Evolutionary conservation across 768 basidiomycete genomes (phyloP).

Genomic region (Lactarius deliciosus): DNA sequence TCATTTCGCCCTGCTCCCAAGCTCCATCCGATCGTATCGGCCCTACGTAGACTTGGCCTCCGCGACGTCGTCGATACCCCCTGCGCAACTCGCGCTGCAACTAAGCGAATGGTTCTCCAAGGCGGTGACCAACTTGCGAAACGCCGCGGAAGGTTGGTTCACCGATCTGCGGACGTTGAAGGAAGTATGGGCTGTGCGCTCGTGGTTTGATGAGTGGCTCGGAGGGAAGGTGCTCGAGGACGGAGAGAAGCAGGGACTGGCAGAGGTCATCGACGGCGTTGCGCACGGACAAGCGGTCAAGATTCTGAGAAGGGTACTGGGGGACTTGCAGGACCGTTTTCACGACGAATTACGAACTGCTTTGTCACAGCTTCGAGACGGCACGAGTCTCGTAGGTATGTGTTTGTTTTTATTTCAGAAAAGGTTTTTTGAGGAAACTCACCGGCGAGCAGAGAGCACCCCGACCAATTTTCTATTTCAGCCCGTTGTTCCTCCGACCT

Average conservation of each 20-base stretch:
- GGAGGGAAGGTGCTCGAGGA: slow-evolving; percentile 42
- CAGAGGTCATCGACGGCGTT: slow-evolving; percentile 50
- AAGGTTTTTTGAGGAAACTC: slow-evolving; percentile 13
- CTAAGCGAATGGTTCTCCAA: slow-evolving; percentile 65
- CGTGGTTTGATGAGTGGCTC: slow-evolving; percentile 50
- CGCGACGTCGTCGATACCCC: slow-evolving; percentile 51
- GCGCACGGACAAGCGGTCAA: slow-evolving; percentile 52
- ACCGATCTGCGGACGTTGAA: slow-evolving; percentile 54
- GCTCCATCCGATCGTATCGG: slow-evolving; percentile 69
- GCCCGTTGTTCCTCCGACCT: slow-evolving; percentile 47
- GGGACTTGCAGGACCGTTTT: slow-evolving; percentile 47
- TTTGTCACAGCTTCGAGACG: slow-evolving; percentile 38
- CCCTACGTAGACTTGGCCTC: slow-evolving; percentile 80
- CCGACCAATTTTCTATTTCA: slow-evolving; percentile 58
- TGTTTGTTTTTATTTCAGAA: slow-evolving; percentile 20
- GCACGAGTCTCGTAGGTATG: slow-evolving; percentile 36
- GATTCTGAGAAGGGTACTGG: slow-evolving; percentile 59
- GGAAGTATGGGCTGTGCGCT: slow-evolving; percentile 72
- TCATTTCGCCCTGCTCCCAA: slow-evolving; percentile 75
- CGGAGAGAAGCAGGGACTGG: slow-evolving; percentile 48
- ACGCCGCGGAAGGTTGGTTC: slow-evolving; percentile 57
- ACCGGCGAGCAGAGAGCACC: slow-evolving; percentile 44
- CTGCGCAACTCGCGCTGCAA: slow-evolving; percentile 44
- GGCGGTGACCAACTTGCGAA: slow-evolving; percentile 47
- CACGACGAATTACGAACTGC: slow-evolving; percentile 42